Evolutionary conservation across 345 rosid genomes (phyloP).

Genomic region (Gossypium sturtianum): DNA sequence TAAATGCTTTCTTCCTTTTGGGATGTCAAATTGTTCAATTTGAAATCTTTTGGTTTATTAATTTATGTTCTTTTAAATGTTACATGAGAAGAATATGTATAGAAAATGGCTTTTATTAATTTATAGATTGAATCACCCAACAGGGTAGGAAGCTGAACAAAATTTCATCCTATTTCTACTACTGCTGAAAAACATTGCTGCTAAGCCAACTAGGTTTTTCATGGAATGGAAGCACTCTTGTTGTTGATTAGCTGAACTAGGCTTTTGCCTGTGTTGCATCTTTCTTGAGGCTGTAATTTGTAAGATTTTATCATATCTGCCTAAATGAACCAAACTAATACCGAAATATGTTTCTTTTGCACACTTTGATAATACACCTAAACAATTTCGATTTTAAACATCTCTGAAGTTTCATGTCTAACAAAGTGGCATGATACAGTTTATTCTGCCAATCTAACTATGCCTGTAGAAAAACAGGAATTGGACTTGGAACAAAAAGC

Average conservation of each 20-base stretch:
- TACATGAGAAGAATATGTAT: not conserved
- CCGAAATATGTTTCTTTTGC: not conserved
- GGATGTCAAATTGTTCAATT: not conserved
- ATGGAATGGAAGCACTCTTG: not conserved
- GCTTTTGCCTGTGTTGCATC: not conserved
- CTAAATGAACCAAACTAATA: not conserved
- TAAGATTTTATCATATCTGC: not conserved
- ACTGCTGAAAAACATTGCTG: not conserved
- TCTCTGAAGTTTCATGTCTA: not conserved
- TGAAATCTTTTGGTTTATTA: not conserved
- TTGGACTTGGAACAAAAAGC: not conserved
- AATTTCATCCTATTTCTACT: not conserved
- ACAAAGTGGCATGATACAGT: slow-evolving; percentile 5
- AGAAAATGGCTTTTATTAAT: not conserved
- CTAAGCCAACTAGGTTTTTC: not conserved
- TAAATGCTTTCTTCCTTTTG: not conserved
- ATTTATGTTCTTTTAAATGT: slow-evolving; percentile 2
- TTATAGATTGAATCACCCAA: not conserved
- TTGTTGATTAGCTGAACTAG: not conserved
- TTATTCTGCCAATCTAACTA: not conserved
- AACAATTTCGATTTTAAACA: not conserved
- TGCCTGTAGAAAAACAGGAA: slow-evolving; percentile 10
- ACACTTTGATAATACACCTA: not conserved
- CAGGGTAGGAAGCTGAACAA: not conserved
- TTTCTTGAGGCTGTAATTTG: not conserved